Conservation (phyloP, 1,284 basidiomycete species). For the Trichosporon ovoides region DNA sequence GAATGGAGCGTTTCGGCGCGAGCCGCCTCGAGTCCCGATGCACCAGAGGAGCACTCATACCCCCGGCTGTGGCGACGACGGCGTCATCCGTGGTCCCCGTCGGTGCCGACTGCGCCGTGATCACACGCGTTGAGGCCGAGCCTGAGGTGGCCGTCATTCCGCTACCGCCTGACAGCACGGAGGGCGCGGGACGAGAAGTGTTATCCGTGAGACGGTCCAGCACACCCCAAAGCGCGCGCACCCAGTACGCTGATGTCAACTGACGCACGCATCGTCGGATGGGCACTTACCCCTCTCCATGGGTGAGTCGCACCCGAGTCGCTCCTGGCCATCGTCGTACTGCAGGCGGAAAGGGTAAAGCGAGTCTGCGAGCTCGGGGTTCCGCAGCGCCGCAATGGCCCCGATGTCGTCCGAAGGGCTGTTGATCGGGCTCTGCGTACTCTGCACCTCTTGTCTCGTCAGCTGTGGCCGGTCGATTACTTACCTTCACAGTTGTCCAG, state of each 20-base stretch:
- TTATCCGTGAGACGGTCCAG: constrained; percentile 32
- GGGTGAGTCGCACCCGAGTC: constrained; percentile 74
- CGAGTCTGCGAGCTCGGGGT: constrained; percentile 59
- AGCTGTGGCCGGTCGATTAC: constrained; percentile 11
- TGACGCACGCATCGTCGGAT: not conserved
- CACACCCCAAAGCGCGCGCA: constrained; percentile 72
- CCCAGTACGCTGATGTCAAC: constrained; percentile 62
- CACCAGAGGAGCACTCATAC: constrained; percentile 32
- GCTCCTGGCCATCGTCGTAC: constrained; percentile 78
- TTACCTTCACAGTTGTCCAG: constrained; percentile 62
- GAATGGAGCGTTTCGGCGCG: constrained; percentile 31
- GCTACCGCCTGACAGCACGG: constrained; percentile 21
- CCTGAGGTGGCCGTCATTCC: constrained; percentile 21
- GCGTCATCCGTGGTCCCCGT: constrained; percentile 36
- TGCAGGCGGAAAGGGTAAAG: constrained; percentile 80
- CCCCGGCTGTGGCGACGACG: constrained; percentile 39
- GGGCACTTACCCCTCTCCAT: constrained; percentile 56
- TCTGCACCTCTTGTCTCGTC: constrained; percentile 62
- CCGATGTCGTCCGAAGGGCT: constrained; percentile 65
- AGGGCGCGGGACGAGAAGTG: constrained; percentile 14
- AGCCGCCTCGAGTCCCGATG: constrained; percentile 41
- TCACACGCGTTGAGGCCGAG: constrained; percentile 38
- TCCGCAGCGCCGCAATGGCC: constrained; percentile 65
- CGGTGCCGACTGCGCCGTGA: constrained; percentile 7
- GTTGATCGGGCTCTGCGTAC: constrained; percentile 69